Conservation (phyloP, 2,329 filamentous ascomycete genomes). For the Penicillium olsonii region DNA sequence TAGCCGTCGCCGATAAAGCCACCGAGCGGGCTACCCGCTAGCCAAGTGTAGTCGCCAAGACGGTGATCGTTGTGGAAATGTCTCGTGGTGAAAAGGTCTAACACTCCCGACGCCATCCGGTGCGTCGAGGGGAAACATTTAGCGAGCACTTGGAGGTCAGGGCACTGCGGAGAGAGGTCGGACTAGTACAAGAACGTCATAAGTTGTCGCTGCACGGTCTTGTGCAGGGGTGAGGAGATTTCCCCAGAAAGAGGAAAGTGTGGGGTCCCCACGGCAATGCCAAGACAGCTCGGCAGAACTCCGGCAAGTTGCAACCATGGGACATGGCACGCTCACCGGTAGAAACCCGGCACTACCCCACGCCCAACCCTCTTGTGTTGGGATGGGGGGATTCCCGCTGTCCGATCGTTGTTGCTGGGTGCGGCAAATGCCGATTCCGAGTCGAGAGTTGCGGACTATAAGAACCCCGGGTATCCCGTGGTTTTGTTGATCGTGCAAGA, state of each 20-base stretch:
- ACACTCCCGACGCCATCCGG: background rate
- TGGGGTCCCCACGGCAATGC: slow-evolving; percentile 3
- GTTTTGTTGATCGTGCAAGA: background rate
- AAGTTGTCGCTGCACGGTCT: background rate
- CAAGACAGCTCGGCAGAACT: slow-evolving; percentile 1
- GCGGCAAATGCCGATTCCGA: background rate
- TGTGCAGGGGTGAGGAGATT: background rate
- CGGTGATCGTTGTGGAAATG: background rate
- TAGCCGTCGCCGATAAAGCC: background rate
- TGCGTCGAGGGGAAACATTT: background rate
- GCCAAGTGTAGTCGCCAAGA: background rate
- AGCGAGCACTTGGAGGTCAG: background rate
- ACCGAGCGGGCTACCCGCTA: background rate
- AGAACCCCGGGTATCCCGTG: background rate
- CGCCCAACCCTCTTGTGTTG: background rate
- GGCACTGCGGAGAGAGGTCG: background rate
- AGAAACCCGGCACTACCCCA: background rate
- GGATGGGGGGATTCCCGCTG: background rate
- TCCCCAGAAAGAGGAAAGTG: slow-evolving; percentile 2
- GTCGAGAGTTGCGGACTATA: background rate
- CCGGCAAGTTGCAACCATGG: background rate
- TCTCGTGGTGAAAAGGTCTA: background rate
- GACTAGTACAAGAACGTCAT: background rate
- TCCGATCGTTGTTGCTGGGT: background rate
- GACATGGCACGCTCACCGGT: background rate